A percentile compares a stretch with the other conserved stretches of the same genome.
Conservation (phyloP, 164 flowering plant species). For the Magnolia kwangsiensis region DNA sequence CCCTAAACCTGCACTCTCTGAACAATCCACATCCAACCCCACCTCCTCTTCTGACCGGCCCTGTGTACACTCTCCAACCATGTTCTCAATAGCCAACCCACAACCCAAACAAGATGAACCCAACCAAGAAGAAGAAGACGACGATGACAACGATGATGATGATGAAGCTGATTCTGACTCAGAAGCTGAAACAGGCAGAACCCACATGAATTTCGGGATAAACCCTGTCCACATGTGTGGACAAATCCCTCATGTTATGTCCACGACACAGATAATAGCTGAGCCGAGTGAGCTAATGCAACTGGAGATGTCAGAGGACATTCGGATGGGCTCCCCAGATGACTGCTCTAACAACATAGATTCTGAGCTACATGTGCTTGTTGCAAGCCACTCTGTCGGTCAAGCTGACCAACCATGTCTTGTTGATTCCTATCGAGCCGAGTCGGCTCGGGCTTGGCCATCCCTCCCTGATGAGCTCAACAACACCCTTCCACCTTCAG, state of each 20-base stretch:
- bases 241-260: conserved; percentile 4
- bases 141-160: conserved; percentile 45
- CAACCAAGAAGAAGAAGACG: conserved; percentile 33
- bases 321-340: conserved; percentile 77
- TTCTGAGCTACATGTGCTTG: conserved; percentile 42
- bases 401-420: conserved; percentile 24
- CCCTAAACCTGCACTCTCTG: conserved; percentile 88
- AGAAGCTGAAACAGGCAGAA: conserved; percentile 35
- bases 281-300: conserved; percentile 77
- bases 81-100: conserved; percentile 19
- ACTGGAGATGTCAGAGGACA: conserved; percentile 76
- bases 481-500: conserved; percentile 35
- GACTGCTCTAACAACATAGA: conserved; percentile 70
- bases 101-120: conserved; percentile 10
- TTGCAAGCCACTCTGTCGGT: conserved; percentile 13
- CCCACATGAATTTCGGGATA: neutral
- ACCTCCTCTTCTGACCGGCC: conserved; percentile 40
- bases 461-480: conserved; percentile 26
- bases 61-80: conserved; percentile 32
- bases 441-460: conserved; percentile 45
- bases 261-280: conserved; percentile 11
- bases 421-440: conserved; percentile 31
- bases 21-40: conserved; percentile 87
- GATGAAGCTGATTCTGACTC: conserved; percentile 46
- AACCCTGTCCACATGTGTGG: conserved; percentile 1